Conservation (phyloP, 495 filamentous ascomycete genomes). For the Opeltia flavorubescens region DNA sequence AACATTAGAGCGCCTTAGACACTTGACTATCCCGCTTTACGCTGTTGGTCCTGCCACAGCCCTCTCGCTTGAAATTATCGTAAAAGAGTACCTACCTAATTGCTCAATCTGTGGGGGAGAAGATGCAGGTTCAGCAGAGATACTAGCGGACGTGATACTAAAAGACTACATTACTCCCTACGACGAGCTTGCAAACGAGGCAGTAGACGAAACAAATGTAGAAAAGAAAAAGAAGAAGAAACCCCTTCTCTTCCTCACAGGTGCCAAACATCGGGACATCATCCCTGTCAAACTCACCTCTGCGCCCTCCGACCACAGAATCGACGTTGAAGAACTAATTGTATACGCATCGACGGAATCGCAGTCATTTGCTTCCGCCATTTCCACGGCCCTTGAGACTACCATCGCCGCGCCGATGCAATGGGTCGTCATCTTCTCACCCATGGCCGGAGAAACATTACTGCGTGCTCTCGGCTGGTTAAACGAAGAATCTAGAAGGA, state of each 20-base stretch:
- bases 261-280: conserved; percentile 70
- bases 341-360: conserved; percentile 71
- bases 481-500: conserved; percentile 20
- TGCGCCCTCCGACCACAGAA: conserved; percentile 24
- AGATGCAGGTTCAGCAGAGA: conserved; percentile 70
- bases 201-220: neutral
- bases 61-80: conserved; percentile 48
- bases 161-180: conserved; percentile 43
- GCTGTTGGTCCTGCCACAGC: conserved; percentile 88
- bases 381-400: conserved; percentile 24
- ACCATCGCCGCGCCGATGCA: conserved; percentile 21
- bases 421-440: conserved; percentile 93
- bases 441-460: conserved; percentile 75
- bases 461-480: conserved; percentile 48
- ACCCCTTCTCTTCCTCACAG: conserved; percentile 70
- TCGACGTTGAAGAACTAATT: conserved; percentile 57
- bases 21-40: conserved; percentile 52
- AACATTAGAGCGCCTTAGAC: conserved; percentile 21
- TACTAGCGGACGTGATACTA: conserved; percentile 61
- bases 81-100: conserved; percentile 25
- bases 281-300: conserved; percentile 66
- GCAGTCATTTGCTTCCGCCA: conserved; percentile 40
- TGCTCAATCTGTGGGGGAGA: conserved; percentile 37
- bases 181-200: conserved; percentile 2
- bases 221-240: conserved; percentile 6